phyloP scores from a whole-genome alignment of 768 basidiomycete species.

The Phanerochaete carnosa region DNA sequence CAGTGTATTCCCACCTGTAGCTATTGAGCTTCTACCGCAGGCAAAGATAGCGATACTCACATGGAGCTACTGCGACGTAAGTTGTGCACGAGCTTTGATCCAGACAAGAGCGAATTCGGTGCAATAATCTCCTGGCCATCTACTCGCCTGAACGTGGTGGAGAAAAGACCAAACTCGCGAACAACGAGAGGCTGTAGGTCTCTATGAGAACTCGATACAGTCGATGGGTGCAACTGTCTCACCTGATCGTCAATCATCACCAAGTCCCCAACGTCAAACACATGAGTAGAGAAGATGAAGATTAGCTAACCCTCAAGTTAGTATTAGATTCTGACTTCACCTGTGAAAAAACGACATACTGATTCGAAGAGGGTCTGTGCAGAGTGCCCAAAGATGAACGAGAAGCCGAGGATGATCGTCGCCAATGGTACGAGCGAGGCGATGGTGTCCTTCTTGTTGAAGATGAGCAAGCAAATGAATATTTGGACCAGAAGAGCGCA shows the following conservation, averaged over 20 bases:
- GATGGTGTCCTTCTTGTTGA: constrained; percentile 63
- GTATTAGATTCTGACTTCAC: background rate
- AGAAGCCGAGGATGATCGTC: constrained; percentile 78
- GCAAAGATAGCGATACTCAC: constrained; percentile 35
- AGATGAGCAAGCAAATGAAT: constrained; percentile 73
- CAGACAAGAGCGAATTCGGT: constrained; percentile 70
- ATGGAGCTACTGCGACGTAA: constrained; percentile 72
- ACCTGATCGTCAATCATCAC: constrained; percentile 79
- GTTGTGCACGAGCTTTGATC: constrained; percentile 75
- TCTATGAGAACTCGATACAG: constrained; percentile 10
- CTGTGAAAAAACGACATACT: constrained; percentile 33
- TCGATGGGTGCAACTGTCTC: constrained; percentile 5
- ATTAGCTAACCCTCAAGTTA: constrained; percentile 49
- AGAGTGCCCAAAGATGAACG: constrained; percentile 82
- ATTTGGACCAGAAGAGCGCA: constrained; percentile 55
- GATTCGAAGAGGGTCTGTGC: constrained; percentile 79
- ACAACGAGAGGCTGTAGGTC: constrained; percentile 44
- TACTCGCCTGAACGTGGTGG: constrained; percentile 75
- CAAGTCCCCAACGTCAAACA: constrained; percentile 82
- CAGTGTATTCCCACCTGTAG: constrained; percentile 64
- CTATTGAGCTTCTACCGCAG: background rate
- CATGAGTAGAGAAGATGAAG: constrained; percentile 83
- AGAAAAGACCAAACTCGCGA: constrained; percentile 76
- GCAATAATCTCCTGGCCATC: constrained; percentile 80
- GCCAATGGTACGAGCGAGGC: constrained; percentile 76